These are phyloP conservation scores for Chlorella sp. DNA, from an alignment of 139 green algal species.

Conservation along the genomic window DNA sequence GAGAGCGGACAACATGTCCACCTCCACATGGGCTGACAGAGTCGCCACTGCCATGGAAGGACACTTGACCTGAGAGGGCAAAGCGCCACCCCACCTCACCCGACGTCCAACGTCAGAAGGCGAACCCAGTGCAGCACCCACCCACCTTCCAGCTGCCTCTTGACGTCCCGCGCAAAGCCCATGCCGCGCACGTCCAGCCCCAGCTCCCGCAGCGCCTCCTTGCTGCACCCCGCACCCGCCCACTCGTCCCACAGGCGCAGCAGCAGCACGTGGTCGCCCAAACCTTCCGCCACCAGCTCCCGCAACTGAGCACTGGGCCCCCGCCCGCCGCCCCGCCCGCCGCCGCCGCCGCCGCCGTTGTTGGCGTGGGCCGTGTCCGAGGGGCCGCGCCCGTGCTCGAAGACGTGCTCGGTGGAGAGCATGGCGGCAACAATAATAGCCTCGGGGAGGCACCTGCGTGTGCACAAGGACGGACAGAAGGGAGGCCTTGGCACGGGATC, in stretches of 20 bases:
- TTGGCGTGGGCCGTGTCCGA: conserved; percentile 11
- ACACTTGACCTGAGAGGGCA: too few relatives aligned
- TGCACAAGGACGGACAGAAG: too few relatives aligned
- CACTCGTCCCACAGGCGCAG: conserved; percentile 79
- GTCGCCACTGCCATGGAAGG: too few relatives aligned
- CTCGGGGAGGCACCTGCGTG: conserved; percentile 58
- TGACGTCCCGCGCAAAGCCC: conserved; percentile 78
- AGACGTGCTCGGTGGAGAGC: conserved; percentile 80
- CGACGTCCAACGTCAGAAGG: too few relatives aligned
- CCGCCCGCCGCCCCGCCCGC: too few relatives aligned
- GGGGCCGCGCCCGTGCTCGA: conserved; percentile 45
- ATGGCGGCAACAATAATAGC: conserved; percentile 76
- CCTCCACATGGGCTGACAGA: too few relatives aligned
- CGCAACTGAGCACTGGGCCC: too few relatives aligned
- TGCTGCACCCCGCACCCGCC: conserved; percentile 35
- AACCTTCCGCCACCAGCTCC: conserved; percentile 47
- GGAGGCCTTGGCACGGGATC: too few relatives aligned
- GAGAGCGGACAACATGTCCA: too few relatives aligned
- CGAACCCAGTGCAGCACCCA: background rate
- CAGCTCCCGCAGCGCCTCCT: conserved; percentile 25
- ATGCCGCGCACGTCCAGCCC: conserved; percentile 74
- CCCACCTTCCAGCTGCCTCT: conserved; percentile 72
- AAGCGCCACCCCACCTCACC: too few relatives aligned
- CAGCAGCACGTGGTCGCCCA: conserved; percentile 85
- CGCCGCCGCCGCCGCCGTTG: background rate